Conservation (phyloP, 495 filamentous ascomycete genomes). For the Hypoxylon fuscum region DNA sequence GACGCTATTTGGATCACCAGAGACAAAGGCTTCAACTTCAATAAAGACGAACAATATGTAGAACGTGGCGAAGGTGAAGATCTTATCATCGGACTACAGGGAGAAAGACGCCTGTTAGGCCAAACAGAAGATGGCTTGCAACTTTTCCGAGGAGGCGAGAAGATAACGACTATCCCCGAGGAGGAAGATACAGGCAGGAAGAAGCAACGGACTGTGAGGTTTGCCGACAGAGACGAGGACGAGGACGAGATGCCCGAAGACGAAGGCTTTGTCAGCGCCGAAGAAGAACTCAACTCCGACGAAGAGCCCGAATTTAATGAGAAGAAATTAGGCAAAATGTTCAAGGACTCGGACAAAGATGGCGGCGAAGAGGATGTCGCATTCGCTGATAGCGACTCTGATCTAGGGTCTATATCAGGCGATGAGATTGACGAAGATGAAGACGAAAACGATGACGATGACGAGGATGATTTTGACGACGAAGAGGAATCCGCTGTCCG, state of each 20-base stretch:
- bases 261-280: conserved; percentile 70
- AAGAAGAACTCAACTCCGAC: conserved; percentile 64
- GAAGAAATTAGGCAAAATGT: conserved; percentile 64
- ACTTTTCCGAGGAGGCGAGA: conserved; percentile 80
- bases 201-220: conserved; percentile 69
- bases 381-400: conserved; percentile 97
- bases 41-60: conserved; percentile 71
- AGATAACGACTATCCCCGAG: conserved; percentile 68
- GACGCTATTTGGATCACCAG: conserved; percentile 67
- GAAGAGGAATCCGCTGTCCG: conserved; percentile 72
- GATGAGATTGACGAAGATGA: conserved; percentile 66
- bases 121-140: conserved; percentile 81
- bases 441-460: conserved; percentile 62
- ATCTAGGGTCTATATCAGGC: conserved; percentile 88
- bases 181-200: conserved; percentile 75
- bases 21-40: conserved; percentile 75
- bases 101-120: conserved; percentile 82
- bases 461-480: conserved; percentile 61
- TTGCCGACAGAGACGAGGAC: conserved; percentile 67
- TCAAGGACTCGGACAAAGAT: conserved; percentile 56
- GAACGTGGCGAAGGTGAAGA: conserved; percentile 91
- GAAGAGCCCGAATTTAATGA: conserved; percentile 64
- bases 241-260: conserved; percentile 61
- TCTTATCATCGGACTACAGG: conserved; percentile 88
- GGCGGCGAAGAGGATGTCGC: conserved; percentile 67